A percentile compares a stretch with the other conserved stretches of the same genome.
These are phyloP conservation scores for Eutrema yunnanense DNA, from an alignment of 345 rosid genomes.

Conservation along the genomic window DNA sequence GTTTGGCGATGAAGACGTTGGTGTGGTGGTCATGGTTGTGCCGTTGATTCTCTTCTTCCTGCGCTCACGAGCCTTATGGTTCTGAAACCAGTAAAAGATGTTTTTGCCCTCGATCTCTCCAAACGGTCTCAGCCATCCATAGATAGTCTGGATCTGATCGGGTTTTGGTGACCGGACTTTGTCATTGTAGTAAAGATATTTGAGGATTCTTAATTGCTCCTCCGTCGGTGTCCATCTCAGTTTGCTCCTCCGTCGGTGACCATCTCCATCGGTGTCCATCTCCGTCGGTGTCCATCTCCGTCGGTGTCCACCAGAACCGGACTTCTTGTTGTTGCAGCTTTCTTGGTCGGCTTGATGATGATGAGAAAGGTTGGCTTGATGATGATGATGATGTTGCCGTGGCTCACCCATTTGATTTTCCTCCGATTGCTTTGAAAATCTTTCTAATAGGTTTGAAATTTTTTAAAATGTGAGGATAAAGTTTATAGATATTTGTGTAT, in stretches of 20 bases:
- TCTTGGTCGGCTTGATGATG: constrained; percentile 39
- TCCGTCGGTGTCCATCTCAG: constrained; percentile 93
- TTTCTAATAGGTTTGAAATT: too few relatives aligned
- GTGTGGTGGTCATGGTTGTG: constrained; percentile 11
- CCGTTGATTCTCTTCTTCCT: constrained; percentile 75
- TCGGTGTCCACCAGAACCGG: constrained; percentile 45
- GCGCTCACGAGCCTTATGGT: constrained; percentile 97
- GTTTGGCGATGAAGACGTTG: constrained; percentile 20
- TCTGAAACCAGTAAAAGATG: constrained; percentile 98
- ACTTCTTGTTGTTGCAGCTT: constrained; percentile 32
- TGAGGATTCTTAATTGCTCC: constrained; percentile 76
- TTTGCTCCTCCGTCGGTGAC: too few relatives aligned
- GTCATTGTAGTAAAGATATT: constrained; percentile 84
- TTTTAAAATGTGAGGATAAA: too few relatives aligned
- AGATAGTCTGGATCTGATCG: constrained; percentile 92
- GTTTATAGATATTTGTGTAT: too few relatives aligned
- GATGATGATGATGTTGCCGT: constrained; percentile 53
- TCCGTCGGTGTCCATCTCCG: too few relatives aligned
- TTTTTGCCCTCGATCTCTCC: constrained; percentile 97
- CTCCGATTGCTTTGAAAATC: too few relatives aligned
- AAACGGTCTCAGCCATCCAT: constrained; percentile 66
- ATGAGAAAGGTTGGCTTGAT: too few relatives aligned
- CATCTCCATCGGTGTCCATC: too few relatives aligned
- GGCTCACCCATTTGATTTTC: too few relatives aligned
- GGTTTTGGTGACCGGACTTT: constrained; percentile 88